Evolutionary conservation across 805 yeast species (phyloP).

Genomic region (Sugiyamaella americana): DNA sequence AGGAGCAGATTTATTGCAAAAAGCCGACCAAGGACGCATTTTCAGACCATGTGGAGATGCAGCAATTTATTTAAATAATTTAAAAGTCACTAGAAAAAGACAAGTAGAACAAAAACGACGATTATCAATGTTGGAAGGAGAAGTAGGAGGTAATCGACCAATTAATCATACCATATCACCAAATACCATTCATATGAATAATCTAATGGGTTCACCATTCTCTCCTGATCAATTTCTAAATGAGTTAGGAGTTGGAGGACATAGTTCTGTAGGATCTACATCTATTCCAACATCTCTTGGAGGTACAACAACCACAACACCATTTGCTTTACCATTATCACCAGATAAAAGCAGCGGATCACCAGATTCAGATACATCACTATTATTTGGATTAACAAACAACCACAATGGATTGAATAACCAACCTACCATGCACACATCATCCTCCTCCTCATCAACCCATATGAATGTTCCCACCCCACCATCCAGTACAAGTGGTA

Average conservation of each 20-base stretch:
- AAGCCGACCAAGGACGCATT: conserved; percentile 27
- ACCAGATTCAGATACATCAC: conserved; percentile 3
- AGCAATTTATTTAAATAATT: conserved; percentile 26
- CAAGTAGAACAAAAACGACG: conserved; percentile 19
- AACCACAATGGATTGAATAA: no score
- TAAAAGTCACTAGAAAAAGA: conserved; percentile 20
- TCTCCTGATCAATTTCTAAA: background rate
- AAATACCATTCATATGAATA: background rate
- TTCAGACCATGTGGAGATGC: conserved; percentile 31
- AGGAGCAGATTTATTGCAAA: conserved; percentile 22
- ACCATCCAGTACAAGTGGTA: background rate
- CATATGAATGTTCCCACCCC: background rate
- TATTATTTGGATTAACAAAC: background rate
- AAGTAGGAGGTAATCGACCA: background rate
- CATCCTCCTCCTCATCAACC: background rate
- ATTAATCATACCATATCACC: background rate
- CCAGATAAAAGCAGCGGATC: conserved; percentile 9
- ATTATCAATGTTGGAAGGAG: conserved; percentile 11
- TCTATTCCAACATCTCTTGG: background rate
- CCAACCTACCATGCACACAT: background rate
- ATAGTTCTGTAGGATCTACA: conserved; percentile 1
- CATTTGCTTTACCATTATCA: conserved; percentile 4
- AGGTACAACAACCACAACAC: background rate
- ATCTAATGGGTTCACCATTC: background rate
- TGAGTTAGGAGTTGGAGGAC: background rate